Base-by-base conservation (phyloP, 805 yeast species). In the Ogataea minuta region DNA sequence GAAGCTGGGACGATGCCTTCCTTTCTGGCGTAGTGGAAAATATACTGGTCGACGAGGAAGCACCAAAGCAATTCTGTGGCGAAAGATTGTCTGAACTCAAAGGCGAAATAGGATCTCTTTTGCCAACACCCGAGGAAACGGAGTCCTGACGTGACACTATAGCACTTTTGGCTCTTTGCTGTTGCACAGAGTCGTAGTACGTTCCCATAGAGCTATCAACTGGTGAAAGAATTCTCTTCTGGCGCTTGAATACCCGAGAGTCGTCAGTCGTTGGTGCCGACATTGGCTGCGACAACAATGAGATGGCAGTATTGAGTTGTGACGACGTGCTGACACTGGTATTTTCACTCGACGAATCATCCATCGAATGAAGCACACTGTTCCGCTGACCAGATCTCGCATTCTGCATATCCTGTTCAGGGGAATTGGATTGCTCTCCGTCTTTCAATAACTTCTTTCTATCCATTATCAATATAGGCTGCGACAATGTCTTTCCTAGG, bases 401-500 rank as follows among this genome's bases (percentile, higher is more conserved):
- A 14, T 9, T 29, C n/a, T 30, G 33, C 24, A 25, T 16, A 21
- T 39, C 43, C 23, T 39, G 37, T 12, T 32, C 42, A 10, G 42
- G 42, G 9, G 42, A 39, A 52, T 38, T 36, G 49, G 41, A 37
- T 24, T 31, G 54, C 11, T 78, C 78, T 50, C 44, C 51, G n/a
- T 49, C 50, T 23, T 69, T 55, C 11, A 63, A 56, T 14, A 77
- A 71, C 62, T 87, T 90, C 71, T 91, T 95, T 62, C 95, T 81
- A 62, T 93, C 98, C 79, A 95, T 91, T 35, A 91, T 89, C 82
- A 87, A 82, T 21, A 91, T 85, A 5, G 88, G 79, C 7, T 80
- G 66, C 1, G 95, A 77, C 6, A 82, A 60, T 14, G 78, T 77
- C 52, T 81, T 81, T 6, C 90, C 96, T 12, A 91, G 71, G 4